Evolutionary conservation across 2,329 filamentous ascomycete species (phyloP).

Genomic region (Penicillium decumbens): DNA sequence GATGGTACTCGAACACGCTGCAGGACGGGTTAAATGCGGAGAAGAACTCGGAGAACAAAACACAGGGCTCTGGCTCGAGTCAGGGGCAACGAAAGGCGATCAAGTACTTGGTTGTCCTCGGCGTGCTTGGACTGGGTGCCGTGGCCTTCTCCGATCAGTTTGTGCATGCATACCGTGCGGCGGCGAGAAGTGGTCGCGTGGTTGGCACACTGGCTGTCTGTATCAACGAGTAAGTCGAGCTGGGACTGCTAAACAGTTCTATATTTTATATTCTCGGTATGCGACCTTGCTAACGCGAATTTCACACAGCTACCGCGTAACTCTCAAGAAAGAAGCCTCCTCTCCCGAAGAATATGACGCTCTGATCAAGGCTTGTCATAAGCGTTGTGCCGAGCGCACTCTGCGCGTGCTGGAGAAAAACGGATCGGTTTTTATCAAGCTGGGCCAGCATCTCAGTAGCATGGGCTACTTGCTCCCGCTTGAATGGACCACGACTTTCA

Average conservation of each 20-base stretch:
- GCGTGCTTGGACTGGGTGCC: conserved; percentile 40
- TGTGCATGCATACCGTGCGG: conserved; percentile 69
- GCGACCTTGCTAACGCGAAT: conserved; percentile 6
- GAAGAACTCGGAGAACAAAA: conserved; percentile 4
- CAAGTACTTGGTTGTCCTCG: conserved; percentile 33
- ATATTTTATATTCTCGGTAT: not conserved
- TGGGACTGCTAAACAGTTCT: not conserved
- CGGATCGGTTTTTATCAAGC: conserved; percentile 96
- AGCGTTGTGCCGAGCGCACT: conserved; percentile 85
- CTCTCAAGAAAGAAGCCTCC: conserved; percentile 64
- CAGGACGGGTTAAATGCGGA: conserved; percentile 13
- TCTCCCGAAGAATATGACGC: conserved; percentile 61
- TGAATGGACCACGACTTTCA: conserved; percentile 94
- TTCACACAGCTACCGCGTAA: conserved; percentile 70
- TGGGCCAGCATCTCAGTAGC: conserved; percentile 91
- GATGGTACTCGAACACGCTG: conserved; percentile 15
- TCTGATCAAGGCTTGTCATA: conserved; percentile 78
- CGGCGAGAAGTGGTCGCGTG: conserved; percentile 74
- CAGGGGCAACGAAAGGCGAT: conserved; percentile 25
- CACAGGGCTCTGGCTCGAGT: conserved; percentile 7
- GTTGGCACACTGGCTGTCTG: conserved; percentile 68
- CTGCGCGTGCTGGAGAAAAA: conserved; percentile 86
- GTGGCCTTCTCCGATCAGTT: conserved; percentile 61
- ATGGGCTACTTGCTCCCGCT: conserved; percentile 89
- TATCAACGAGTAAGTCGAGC: conserved; percentile 72